Evolutionary conservation across 345 rosid species (phyloP), one percentile per base, ranked within the genome.

Genomic region (Eucalyptus pauciflora): DNA sequence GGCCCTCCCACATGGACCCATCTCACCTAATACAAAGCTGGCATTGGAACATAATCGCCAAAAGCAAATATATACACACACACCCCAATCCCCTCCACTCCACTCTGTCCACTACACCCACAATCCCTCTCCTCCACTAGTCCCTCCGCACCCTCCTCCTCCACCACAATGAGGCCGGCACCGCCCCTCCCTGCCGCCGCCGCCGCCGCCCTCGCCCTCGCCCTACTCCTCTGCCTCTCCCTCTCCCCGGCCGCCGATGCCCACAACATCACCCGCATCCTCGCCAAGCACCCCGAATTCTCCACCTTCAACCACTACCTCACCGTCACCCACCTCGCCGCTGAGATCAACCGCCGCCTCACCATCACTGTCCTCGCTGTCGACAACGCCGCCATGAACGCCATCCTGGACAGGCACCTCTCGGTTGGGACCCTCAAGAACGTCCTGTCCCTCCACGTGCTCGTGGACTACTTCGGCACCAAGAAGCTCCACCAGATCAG

Each of bases 251-350:
- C 48, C 5, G 17, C 91, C 85, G 48, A 90, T 46, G 98, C 95
- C n/a, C 97, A 95, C 95, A 98, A 98, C 93, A 95, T 98, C 86
- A 98, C 98, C 10, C 89, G 86, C 86, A 93, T 98, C 89, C 97
- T 98, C 1, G 97, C 97, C 86, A 92, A 92, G 88, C 93, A 96
- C 94, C 98, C 98, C 2, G 87, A 89, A 7, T 93, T 97, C 95
- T 98, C 99, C 92, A 95, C 98, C 80, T 98, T 98, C 96, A 98
- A 98, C 92, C 99, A 95, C 87, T 98, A 97, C 96, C 98, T 98
- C 76, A 91, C 97, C 54, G 18, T 89, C 33, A 97, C 99, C 81
- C 99, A 95, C 94, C 97, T 98, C 41, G 98, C 99, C 41, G 91
- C 89, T 15, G 98, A 97, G 86, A 97, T 98, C 92, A 97, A 97